These are phyloP conservation scores for Suillus plorans DNA, from an alignment of 768 basidiomycete genomes.

Conservation along the genomic window DNA sequence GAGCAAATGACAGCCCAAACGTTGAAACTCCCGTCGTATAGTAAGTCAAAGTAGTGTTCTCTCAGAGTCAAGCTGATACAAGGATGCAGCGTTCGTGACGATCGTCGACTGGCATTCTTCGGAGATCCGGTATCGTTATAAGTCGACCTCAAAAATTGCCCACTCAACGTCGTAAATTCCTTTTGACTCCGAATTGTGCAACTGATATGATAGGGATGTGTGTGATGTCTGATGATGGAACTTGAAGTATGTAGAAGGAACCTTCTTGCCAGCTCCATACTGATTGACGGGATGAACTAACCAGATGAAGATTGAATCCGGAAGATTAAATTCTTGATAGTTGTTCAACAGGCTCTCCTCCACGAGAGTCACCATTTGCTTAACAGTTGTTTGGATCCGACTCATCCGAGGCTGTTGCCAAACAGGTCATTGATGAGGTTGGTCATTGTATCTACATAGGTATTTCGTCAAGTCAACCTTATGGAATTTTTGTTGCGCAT, in stretches of 20 bases:
- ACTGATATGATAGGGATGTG: background rate
- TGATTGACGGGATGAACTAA: background rate
- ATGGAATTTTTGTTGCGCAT: too few relatives aligned
- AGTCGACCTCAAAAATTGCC: background rate
- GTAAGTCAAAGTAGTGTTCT: background rate
- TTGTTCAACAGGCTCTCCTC: background rate
- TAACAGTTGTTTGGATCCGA: constrained; percentile 1
- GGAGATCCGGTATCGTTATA: background rate
- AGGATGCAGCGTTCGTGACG: background rate
- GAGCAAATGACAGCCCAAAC: background rate
- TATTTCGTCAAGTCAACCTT: too few relatives aligned
- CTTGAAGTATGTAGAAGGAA: background rate
- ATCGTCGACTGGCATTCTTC: background rate
- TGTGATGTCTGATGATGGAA: background rate
- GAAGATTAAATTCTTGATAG: background rate
- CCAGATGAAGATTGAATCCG: background rate
- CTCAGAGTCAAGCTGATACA: background rate
- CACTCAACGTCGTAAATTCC: background rate
- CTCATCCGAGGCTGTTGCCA: background rate
- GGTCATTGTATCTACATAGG: too few relatives aligned
- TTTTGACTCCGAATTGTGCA: background rate
- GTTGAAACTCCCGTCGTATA: background rate
- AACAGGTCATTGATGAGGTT: background rate
- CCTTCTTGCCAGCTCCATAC: background rate
- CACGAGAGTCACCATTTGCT: too few relatives aligned